Conservation (phyloP, 116 monocot species). For the Papilionanthe hybrid region DNA sequence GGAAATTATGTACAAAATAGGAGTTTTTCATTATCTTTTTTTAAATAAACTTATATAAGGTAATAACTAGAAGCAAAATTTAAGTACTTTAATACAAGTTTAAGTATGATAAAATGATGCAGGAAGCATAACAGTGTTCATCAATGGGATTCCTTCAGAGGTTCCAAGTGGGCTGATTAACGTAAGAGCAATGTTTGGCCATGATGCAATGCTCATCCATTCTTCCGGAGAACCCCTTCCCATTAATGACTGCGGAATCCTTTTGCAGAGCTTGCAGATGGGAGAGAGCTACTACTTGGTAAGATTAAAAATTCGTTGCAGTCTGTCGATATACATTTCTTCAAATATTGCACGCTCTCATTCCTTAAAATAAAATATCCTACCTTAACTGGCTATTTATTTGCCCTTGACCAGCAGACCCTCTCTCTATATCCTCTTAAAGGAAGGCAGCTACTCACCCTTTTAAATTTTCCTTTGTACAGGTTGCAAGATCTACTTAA, state of each 20-base stretch:
- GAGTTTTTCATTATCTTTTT: no score
- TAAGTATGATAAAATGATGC: conserved; percentile 4
- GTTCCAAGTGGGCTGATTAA: conserved; percentile 67
- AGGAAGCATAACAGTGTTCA: conserved; percentile 69
- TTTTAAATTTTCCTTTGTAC: not conserved
- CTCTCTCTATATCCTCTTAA: not conserved
- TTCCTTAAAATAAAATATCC: not conserved
- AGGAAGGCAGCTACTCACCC: not conserved
- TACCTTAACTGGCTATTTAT: not conserved
- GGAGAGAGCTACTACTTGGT: conserved; percentile 92
- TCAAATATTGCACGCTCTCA: not conserved
- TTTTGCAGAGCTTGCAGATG: conserved; percentile 65
- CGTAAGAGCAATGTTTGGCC: conserved; percentile 56
- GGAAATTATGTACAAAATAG: no score
- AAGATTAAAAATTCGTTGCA: conserved; percentile 4
- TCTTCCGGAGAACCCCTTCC: conserved; percentile 72
- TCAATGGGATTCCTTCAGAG: conserved; percentile 71
- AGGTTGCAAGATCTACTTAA: conserved; percentile 3
- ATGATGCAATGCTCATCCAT: conserved; percentile 63
- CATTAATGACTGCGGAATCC: conserved; percentile 56
- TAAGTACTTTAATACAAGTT: not conserved
- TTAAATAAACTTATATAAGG: no score
- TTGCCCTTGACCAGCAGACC: not conserved
- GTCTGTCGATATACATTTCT: not conserved
- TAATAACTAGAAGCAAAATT: no score